Base-by-base conservation (phyloP, 805 yeast genomes). In the Lipomyces lipofer region DNA sequence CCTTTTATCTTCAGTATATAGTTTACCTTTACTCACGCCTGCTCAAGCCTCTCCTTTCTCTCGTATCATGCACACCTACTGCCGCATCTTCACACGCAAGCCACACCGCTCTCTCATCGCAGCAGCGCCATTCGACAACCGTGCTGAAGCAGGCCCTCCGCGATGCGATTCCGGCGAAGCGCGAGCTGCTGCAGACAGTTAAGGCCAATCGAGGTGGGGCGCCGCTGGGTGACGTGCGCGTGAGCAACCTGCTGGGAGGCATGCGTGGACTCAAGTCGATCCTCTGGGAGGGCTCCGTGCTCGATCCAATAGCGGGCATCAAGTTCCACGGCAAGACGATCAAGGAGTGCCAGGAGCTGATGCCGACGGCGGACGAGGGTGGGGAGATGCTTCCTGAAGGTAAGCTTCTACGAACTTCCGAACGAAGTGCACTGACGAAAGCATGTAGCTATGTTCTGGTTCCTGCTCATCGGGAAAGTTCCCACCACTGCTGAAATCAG, bases 211-310 rank as follows among this genome's bases (percentile, higher is more conserved):
- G 67, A 47, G 69, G 68, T 7, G 58, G 63, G 52, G 71, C 71
- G 53, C 66, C 72, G 24, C 70, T 80, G 25, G 83, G 81, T 5
- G 75, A 74, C 10, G 67, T 77, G 38, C 72, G 78, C 5, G 75
- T 79, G 15, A 75, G 73, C 17, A 71, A 73, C 32, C 63, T 78
- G 9, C 56, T 79, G 36, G 91, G 91, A 63, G 92, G 94, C 59
- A 86, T 86, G 92, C 78, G 92, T 68, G 91, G 91, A 49, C 78
- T 83, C 69, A 79, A 79, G 68, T 80, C 86, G 49, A 75, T 86
- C 68, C 82, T 85, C 52, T 86, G 94, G 94, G 90, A 86, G 67
- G 84, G 89, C 51, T 84, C 91, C 12, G 82, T 80, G 43, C 80
- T 86, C 63, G 92, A 86, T 69, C 84, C 92, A 50, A 75, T 81